Evolutionary conservation across 176 grass and related monocot genomes (phyloP).

Genomic region (Phoenix roebelenii): DNA sequence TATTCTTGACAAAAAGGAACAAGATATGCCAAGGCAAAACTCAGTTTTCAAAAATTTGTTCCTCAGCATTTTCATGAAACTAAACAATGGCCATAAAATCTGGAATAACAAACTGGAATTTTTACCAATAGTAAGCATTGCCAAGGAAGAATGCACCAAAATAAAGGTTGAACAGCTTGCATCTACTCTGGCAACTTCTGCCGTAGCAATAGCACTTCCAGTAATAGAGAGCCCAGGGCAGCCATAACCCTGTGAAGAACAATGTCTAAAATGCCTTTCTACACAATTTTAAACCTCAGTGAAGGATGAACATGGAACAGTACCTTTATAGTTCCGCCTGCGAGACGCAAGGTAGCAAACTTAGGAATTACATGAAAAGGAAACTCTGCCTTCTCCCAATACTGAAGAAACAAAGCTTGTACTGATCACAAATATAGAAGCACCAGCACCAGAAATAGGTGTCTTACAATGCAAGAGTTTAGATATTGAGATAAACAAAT

Average conservation of each 20-base stretch:
- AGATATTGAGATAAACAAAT: no score
- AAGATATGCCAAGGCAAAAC: neutral
- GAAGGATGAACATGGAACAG: neutral
- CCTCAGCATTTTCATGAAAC: no score
- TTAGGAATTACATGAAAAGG: slow-evolving; percentile 70
- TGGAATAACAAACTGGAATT: neutral
- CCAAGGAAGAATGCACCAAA: slow-evolving; percentile 84
- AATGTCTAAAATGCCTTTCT: slow-evolving; percentile 6
- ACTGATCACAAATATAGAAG: slow-evolving; percentile 1
- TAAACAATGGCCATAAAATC: no score
- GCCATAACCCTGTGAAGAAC: slow-evolving; percentile 48
- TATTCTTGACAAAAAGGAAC: slow-evolving; percentile 26
- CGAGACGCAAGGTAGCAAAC: slow-evolving; percentile 48
- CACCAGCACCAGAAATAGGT: neutral
- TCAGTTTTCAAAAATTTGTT: no score
- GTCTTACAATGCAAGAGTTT: no score
- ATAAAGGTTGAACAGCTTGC: slow-evolving; percentile 88
- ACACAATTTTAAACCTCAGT: slow-evolving; percentile 3
- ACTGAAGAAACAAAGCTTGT: slow-evolving; percentile 26
- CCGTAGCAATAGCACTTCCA: slow-evolving; percentile 48
- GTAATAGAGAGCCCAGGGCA: slow-evolving; percentile 73
- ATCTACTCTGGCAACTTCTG: slow-evolving; percentile 86
- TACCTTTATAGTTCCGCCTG: slow-evolving; percentile 72
- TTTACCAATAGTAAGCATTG: slow-evolving; percentile 71
- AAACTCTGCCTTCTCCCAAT: slow-evolving; percentile 90